Evolutionary conservation across 106 monocot species (phyloP), one percentile per base, ranked within the genome.

Genomic region (Dendrobium catenatum): DNA sequence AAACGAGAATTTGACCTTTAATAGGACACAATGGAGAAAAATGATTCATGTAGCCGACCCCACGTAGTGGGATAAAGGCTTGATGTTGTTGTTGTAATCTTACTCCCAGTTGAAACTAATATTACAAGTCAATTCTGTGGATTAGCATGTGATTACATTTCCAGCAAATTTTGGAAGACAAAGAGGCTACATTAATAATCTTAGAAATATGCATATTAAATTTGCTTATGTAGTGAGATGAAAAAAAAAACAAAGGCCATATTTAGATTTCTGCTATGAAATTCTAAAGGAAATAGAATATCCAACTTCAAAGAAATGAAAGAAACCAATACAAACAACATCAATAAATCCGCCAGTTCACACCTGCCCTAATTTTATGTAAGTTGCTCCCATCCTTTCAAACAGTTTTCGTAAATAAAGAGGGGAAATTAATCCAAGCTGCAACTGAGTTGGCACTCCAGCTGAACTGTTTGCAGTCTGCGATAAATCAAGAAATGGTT

Each of bases 301-400:
- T 75, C 74, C 43, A 9, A 42, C 44, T 44, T 44, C 19, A 75
- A 75, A 20, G 0, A 43, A 43, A 6, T 75, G 13, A 42, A 16
- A 5, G 46, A 41, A 19, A 68, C 18, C 20, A 77, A n/a, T 59
- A 54, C n/a, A 42, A 84, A 26, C 74, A 44, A 20, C 44, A n/a
- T 4, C 43, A 75, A 9, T 20, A 68, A 5, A n/a, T 66, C 19
- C 77, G 77, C 42, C 61, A 26, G 4, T 72, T 46, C 81, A 78
- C 85, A 94, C 97, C 92, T 98, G 97, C 20, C 97, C 97, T 77
- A 94, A 81, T 82, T 98, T 98, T 82, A 98, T 98, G 68, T 98
- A 94, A 73, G 97, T 98, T 84, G 94, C 97, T 81, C 97, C 97
- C 94, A 98, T 91, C 72, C 94, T 88, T 84, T 98, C 94, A 84